phyloP scores from a whole-genome alignment of 225 moss, liverwort and hornwort species.

The Lunularia cruciata region DNA sequence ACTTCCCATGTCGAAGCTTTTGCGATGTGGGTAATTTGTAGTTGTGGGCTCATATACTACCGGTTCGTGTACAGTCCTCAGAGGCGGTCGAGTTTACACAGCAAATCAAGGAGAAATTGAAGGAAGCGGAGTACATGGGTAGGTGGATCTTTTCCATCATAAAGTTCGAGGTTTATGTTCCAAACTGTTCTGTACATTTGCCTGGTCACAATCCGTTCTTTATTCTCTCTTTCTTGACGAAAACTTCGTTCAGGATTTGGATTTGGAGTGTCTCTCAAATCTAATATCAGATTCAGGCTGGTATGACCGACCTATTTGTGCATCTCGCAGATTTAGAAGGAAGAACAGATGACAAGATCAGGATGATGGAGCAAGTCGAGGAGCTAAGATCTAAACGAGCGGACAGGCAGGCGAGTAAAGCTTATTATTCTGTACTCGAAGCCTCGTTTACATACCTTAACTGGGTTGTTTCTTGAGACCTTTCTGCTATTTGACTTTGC shows the following conservation, averaged over 20 bases:
- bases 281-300: no score
- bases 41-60: no score
- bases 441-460: no score
- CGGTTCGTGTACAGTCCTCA: slow-evolving; percentile 64
- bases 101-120: slow-evolving; percentile 89
- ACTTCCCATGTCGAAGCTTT: neutral
- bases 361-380: slow-evolving; percentile 87
- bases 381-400: slow-evolving; percentile 88
- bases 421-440: neutral
- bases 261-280: no score
- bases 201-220: no score
- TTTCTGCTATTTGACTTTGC: no score
- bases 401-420: slow-evolving; percentile 68
- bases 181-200: no score
- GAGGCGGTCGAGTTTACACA: slow-evolving; percentile 76
- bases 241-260: no score
- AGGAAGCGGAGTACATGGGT: slow-evolving; percentile 96
- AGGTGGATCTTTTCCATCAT: slow-evolving; percentile 25
- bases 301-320: no score
- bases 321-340: slow-evolving; percentile 93
- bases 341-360: slow-evolving; percentile 87
- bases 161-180: no score
- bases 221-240: no score
- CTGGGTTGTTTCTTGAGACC: neutral
- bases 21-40: neutral